phyloP scores from a whole-genome alignment of 495 filamentous ascomycete genomes.

The Penicillium maclennaniae region DNA sequence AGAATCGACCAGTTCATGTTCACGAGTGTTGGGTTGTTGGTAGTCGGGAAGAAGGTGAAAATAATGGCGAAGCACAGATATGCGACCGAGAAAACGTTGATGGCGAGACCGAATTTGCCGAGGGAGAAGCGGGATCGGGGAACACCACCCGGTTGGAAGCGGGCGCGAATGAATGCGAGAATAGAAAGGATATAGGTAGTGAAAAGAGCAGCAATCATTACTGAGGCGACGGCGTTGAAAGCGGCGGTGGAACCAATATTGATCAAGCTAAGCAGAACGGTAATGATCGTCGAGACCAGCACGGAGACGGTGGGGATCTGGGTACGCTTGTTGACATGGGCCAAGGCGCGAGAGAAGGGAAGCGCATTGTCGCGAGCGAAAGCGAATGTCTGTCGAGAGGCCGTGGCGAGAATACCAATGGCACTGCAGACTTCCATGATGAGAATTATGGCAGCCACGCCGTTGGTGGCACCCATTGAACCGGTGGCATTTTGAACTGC shows the following conservation, averaged over 20 bases:
- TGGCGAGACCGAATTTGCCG: constrained; percentile 18
- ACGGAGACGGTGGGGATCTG: constrained; percentile 54
- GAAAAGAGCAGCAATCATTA: constrained; percentile 39
- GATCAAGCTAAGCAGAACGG: constrained; percentile 43
- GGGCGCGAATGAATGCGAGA: constrained; percentile 21
- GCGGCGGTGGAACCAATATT: constrained; percentile 44
- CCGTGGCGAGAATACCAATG: constrained; percentile 37
- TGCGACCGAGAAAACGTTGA: constrained; percentile 24
- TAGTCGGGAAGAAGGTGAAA: constrained; percentile 47
- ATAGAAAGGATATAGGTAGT: constrained; percentile 42
- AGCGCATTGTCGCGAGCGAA: constrained; percentile 52
- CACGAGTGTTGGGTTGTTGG: constrained; percentile 25
- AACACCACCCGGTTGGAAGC: constrained; percentile 21
- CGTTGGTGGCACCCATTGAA: constrained; percentile 28
- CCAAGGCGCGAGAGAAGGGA: constrained; percentile 33
- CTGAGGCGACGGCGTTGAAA: constrained; percentile 44
- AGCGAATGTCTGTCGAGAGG: constrained; percentile 45
- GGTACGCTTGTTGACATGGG: constrained; percentile 34
- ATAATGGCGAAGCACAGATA: constrained; percentile 34
- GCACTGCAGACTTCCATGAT: constrained; percentile 39
- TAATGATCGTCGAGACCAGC: constrained; percentile 46
- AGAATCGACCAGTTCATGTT: constrained; percentile 44
- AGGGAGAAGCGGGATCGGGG: constrained; percentile 26
- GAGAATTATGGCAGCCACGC: constrained; percentile 37
- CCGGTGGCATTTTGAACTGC: constrained; percentile 32